phyloP scores from a whole-genome alignment of 2,329 filamentous ascomycete genomes.

The Exophiala lecanii-corni region DNA sequence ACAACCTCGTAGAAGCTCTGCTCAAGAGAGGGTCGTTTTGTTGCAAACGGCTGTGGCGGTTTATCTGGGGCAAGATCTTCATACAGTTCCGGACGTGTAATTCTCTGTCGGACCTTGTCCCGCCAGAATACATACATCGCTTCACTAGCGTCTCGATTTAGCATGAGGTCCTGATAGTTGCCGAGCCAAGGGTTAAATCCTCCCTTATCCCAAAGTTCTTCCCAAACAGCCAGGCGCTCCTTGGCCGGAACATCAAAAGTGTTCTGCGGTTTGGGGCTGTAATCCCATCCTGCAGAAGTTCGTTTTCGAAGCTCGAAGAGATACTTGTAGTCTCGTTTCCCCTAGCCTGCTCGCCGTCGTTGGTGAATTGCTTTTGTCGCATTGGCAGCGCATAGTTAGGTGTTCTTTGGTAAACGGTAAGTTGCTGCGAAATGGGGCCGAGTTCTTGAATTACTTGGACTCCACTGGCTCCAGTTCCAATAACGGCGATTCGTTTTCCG shows the following conservation, averaged over 20 bases:
- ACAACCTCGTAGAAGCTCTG: constrained; percentile 48
- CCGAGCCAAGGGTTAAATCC: constrained; percentile 51
- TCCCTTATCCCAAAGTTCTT: constrained; percentile 46
- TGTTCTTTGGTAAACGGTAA: constrained; percentile 56
- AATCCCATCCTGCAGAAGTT: background rate
- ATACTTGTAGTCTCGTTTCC: background rate
- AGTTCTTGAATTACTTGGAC: constrained; percentile 60
- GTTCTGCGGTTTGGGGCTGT: background rate
- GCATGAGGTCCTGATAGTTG: constrained; percentile 49
- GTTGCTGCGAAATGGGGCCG: constrained; percentile 45
- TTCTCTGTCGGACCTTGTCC: constrained; percentile 46
- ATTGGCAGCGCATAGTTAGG: constrained; percentile 58
- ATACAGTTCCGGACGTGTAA: constrained; percentile 40
- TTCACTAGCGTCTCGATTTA: constrained; percentile 45
- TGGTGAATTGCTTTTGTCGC: background rate
- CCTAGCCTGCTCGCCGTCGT: background rate
- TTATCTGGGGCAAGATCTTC: constrained; percentile 50
- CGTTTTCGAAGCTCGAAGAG: background rate
- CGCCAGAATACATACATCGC: constrained; percentile 53
- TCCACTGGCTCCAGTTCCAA: constrained; percentile 61
- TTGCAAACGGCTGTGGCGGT: constrained; percentile 52
- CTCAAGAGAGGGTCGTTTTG: constrained; percentile 48
- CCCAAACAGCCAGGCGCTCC: constrained; percentile 48
- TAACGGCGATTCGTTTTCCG: constrained; percentile 56
- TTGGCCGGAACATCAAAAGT: background rate